Conservation (phyloP, 495 filamentous ascomycete species). For the Cercophora samala region DNA sequence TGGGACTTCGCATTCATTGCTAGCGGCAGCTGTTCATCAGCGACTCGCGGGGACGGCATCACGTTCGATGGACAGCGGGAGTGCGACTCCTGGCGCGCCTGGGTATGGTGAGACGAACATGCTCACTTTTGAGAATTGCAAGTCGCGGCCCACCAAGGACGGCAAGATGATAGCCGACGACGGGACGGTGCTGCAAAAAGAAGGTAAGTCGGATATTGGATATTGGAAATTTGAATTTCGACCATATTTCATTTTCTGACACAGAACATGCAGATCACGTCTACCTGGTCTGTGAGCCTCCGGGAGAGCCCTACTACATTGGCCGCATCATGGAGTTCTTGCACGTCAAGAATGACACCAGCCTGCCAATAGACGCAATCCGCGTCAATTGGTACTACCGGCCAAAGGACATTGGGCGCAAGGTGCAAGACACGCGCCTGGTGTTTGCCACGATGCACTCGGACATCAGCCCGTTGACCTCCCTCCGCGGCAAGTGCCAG, state of each 20-base stretch:
- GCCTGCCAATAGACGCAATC: slow-evolving; percentile 75
- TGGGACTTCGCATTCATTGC: slow-evolving; percentile 11
- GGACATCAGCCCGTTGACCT: slow-evolving; percentile 87
- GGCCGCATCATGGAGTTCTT: slow-evolving; percentile 98
- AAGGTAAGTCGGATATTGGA: slow-evolving; percentile 64
- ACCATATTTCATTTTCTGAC: slow-evolving; percentile 29
- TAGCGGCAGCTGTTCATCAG: slow-evolving; percentile 33
- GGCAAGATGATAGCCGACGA: slow-evolving; percentile 85
- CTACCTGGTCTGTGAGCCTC: slow-evolving; percentile 95
- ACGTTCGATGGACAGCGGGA: slow-evolving; percentile 37
- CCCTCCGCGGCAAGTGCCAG: slow-evolving; percentile 86
- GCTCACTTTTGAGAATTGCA: slow-evolving; percentile 74
- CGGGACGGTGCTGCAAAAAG: slow-evolving; percentile 74
- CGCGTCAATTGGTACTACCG: slow-evolving; percentile 98
- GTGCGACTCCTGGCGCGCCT: slow-evolving; percentile 20
- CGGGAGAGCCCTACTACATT: slow-evolving; percentile 96
- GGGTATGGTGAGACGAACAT: slow-evolving; percentile 66
- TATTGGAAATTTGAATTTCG: neutral
- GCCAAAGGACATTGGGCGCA: slow-evolving; percentile 90
- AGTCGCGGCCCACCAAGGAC: slow-evolving; percentile 61
- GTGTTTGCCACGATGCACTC: slow-evolving; percentile 98
- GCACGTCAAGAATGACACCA: slow-evolving; percentile 68
- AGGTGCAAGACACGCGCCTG: slow-evolving; percentile 80
- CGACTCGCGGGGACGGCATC: slow-evolving; percentile 36
- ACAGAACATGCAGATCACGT: slow-evolving; percentile 72